phyloP scores from a whole-genome alignment of 106 monocot species.

The Allium sativum region DNA sequence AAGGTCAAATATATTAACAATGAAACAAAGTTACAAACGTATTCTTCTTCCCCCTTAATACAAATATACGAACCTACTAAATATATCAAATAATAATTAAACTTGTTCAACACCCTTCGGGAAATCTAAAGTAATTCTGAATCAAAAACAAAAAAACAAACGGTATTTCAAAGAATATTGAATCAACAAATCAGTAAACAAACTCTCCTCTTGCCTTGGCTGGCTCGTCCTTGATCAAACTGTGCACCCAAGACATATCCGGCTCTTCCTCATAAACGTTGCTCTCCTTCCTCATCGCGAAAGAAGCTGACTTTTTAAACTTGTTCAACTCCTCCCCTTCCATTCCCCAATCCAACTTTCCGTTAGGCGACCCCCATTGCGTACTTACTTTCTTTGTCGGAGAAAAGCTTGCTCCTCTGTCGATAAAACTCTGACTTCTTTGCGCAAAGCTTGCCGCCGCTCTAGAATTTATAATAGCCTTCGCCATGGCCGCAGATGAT shows the following conservation, averaged over 20 bases:
- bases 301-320: constrained; percentile 65
- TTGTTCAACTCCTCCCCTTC: constrained; percentile 85
- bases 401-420: constrained; percentile 32
- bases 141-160: no score
- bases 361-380: constrained; percentile 57
- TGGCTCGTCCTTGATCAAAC: constrained; percentile 54
- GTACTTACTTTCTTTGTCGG: constrained; percentile 16
- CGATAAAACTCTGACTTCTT: constrained; percentile 88
- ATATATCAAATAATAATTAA: no score
- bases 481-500: constrained; percentile 64
- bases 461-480: constrained; percentile 71
- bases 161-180: no score
- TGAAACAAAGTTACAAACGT: no score
- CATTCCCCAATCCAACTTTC: constrained; percentile 83
- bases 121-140: no score
- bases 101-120: no score
- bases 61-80: no score
- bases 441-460: constrained; percentile 50
- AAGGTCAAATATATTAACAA: no score
- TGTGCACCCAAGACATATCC: constrained; percentile 65
- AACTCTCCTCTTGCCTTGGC: constrained; percentile 3
- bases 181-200: no score
- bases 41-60: no score
- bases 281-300: constrained; percentile 25
- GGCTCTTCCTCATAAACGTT: constrained; percentile 25